Percentiles rank a stretch among this genome's conserved stretches.
Conservation (phyloP, 192 early-diverging fungal species). For the Linnemannia zychae region DNA sequence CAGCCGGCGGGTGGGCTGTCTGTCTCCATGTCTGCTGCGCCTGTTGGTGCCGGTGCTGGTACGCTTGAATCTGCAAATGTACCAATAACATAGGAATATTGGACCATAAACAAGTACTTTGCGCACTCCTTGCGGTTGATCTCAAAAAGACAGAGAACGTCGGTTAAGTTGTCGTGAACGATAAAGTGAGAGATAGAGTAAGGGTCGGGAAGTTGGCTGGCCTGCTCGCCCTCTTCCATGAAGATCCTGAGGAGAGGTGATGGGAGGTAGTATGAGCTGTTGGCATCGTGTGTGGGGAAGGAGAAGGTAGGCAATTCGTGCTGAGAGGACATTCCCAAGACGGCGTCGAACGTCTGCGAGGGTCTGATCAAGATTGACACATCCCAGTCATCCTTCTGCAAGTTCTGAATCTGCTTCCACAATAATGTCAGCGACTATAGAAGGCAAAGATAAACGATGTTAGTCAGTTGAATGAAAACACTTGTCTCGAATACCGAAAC, state of each 20-base stretch:
- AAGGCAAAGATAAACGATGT: background rate
- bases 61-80: conserved; percentile 56
- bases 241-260: conserved; percentile 58
- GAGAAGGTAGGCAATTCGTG: conserved; percentile 64
- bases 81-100: conserved; percentile 63
- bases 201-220: conserved; percentile 52
- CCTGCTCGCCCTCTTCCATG: conserved; percentile 39
- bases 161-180: conserved; percentile 83
- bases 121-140: conserved; percentile 95
- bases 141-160: conserved; percentile 87
- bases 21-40: conserved; percentile 35
- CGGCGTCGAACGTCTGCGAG: conserved; percentile 62
- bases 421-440: conserved; percentile 44
- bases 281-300: conserved; percentile 48
- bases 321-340: conserved; percentile 61
- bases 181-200: conserved; percentile 72
- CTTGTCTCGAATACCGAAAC: background rate
- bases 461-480: background rate
- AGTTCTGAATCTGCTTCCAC: conserved; percentile 62
- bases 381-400: conserved; percentile 61
- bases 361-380: conserved; percentile 64
- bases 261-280: conserved; percentile 48
- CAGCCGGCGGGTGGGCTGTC: conserved; percentile 25
- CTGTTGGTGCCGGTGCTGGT: conserved; percentile 17
- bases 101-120: conserved; percentile 78